Base-by-base conservation (phyloP, 1,284 basidiomycete species). In the Papiliotrema nemorosa region DNA sequence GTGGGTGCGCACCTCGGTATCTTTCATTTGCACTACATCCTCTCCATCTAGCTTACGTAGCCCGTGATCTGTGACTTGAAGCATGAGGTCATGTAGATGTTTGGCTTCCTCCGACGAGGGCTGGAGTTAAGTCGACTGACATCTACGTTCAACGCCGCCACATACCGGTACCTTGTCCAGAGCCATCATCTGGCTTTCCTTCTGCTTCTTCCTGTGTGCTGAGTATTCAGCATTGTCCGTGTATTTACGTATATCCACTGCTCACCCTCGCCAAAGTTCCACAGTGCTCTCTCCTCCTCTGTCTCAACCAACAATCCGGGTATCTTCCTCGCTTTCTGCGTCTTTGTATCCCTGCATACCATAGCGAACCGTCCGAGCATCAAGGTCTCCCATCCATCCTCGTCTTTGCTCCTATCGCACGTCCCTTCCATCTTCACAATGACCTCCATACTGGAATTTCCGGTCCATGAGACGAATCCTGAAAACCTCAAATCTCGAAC, bases 391-490 rank as follows among this genome's bases (percentile, higher is more conserved):
- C 47, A 87, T 58, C 82, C 77, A 5, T 49, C 44, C 4, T 73
- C 71, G 16, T 38, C 29, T 22, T 25, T 9, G 18, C 34, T 35
- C 42, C 35, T 44, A 16, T 3, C 40, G 25, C 21, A 75, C 75
- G 26, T 76, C 65, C 18, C 83, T 65, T 89, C 86, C 84, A 89
- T 87, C 65, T 85, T 86, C 31, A 90, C 84, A 2, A 83, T 85
- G 24, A 89, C 82, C 66, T 90, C 87, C 82, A 90, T 87, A 0
- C 84, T 87, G 52, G 84, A 86, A 34, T 72, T 78, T 0, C 87
- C 88, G 0, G 85, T 85, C 63, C 85, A 86, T 22, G 88, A 84
- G 21, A 90, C 86, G 62, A 89, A 87, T 0, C 87, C 88, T 36
- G 83, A 84, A 36, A 90, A 76, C 21, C 84, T 79, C 27, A 89